phyloP scores from a whole-genome alignment of 805 yeast genomes.

The Kockiozyma suomiensis region DNA sequence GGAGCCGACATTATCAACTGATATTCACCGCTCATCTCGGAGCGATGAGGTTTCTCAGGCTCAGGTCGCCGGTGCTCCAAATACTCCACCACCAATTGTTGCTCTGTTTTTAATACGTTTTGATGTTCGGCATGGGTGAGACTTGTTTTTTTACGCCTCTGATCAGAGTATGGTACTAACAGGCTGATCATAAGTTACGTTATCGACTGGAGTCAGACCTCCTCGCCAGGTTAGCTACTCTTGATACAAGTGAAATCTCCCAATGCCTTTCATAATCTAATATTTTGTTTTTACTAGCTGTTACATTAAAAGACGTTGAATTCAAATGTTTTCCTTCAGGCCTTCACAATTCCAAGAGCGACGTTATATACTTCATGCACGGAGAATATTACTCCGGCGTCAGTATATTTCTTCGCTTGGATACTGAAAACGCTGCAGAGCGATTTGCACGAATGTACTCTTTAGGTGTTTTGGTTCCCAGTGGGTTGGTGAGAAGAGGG shows the following conservation, averaged over 20 bases:
- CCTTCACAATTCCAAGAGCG: slow-evolving; percentile 54
- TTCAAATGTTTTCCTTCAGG: slow-evolving; percentile 73
- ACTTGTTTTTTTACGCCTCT: slow-evolving; percentile 39
- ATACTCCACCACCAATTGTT: slow-evolving; percentile 26
- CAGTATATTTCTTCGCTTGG: slow-evolving; percentile 54
- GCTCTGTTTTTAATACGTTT: slow-evolving; percentile 56
- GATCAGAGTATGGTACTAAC: not conserved
- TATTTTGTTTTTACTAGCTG: slow-evolving; percentile 25
- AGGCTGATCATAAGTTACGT: slow-evolving; percentile 15
- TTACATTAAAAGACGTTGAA: slow-evolving; percentile 53
- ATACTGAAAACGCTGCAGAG: slow-evolving; percentile 39
- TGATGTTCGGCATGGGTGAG: slow-evolving; percentile 53
- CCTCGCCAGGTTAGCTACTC: slow-evolving; percentile 34
- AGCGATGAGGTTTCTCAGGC: not conserved
- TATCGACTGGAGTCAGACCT: slow-evolving; percentile 28
- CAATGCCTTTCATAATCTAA: not conserved
- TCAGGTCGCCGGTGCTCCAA: not conserved
- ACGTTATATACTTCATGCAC: slow-evolving; percentile 57
- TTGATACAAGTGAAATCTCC: not conserved
- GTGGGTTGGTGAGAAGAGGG: slow-evolving; percentile 16
- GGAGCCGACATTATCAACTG: not conserved
- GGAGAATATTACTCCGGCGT: slow-evolving; percentile 48
- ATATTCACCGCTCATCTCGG: not conserved
- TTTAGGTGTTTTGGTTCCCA: slow-evolving; percentile 54
- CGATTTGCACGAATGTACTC: slow-evolving; percentile 53